Base-by-base conservation (phyloP, 495 filamentous ascomycete genomes). In the Penicillium herquei region DNA sequence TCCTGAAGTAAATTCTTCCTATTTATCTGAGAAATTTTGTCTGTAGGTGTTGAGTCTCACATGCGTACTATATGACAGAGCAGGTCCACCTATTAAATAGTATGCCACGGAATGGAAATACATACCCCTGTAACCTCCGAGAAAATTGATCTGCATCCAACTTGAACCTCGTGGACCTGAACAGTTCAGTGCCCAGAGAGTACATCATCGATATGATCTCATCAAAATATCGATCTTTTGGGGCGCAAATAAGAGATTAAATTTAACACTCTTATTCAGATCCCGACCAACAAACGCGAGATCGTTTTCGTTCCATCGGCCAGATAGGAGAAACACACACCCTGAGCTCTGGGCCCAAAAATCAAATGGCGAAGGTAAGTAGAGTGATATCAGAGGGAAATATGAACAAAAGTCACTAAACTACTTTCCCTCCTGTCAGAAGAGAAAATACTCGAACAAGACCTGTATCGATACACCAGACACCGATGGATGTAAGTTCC, bases 401-500 rank as follows among this genome's bases (percentile, higher is more conserved):
- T 21, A 26, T 4, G 4, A 26, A 26, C 1, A 26, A 6, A 14
- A 46, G 33, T 45, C 11, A 52, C 21, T 53, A 39, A 53, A n/a
- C 4, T 3, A 7, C 7, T 37, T 45, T 18, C 21, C 21, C 4
- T 26, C 1, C 21, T 43, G 33, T 31, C 44, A 57, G 48, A 52
- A 13, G 9, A 54, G 6, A 51, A 41, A 34, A 62, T 58, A 16
- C n/a, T 46, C 37, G 59, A 66, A 49, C 64, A 71, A 55, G 65
- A 66, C 41, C 52, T 72, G 43, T 72, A 63, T 49, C 57, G 54
- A 64, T 69, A 72, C 51, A 72, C 68, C 39, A 69, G 59, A 48
- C 58, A 72, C 45, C 69, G 70, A 59, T 73, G 67, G 70, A 51
- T 73, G 69, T 72, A 60, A 61, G 69, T 52, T 49, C 43, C 39